Evolutionary conservation across 257 asterid genomes (phyloP).

Genomic region (Nicotiana sylvestris): DNA sequence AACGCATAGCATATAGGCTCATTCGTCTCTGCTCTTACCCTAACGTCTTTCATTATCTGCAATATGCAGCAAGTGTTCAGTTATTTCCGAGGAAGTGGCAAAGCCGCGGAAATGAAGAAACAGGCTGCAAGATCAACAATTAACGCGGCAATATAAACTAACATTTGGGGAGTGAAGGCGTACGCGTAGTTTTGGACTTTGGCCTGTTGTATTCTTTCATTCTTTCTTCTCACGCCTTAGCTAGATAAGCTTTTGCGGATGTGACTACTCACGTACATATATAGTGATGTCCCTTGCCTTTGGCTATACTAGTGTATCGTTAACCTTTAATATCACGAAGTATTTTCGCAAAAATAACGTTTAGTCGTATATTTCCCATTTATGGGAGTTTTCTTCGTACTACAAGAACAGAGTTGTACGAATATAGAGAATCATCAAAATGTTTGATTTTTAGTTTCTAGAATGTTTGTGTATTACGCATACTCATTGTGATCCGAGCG

Average conservation of each 20-base stretch:
- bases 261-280: constrained; percentile 8
- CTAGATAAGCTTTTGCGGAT: constrained; percentile 7
- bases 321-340: not conserved
- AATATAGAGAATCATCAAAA: not conserved
- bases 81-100: constrained; percentile 77
- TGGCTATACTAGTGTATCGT: not conserved
- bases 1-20: not conserved
- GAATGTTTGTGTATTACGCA: not conserved
- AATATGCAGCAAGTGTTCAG: constrained; percentile 62
- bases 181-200: not conserved
- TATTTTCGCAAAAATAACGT: not conserved
- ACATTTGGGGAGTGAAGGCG: not conserved
- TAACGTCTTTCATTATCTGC: not conserved
- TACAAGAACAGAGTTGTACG: not conserved
- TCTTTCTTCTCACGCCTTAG: constrained; percentile 17
- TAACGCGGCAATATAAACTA: constrained; percentile 47
- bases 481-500: no score
- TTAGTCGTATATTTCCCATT: not conserved
- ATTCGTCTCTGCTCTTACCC: not conserved
- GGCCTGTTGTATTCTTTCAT: constrained; percentile 11
- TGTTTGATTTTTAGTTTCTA: not conserved
- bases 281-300: constrained; percentile 4
- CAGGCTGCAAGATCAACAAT: constrained; percentile 54
- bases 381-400: not conserved
- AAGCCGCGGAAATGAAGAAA: constrained; percentile 63